phyloP scores from a whole-genome alignment of 352 stramenopile genomes.

The Globisporangium splendens region DNA sequence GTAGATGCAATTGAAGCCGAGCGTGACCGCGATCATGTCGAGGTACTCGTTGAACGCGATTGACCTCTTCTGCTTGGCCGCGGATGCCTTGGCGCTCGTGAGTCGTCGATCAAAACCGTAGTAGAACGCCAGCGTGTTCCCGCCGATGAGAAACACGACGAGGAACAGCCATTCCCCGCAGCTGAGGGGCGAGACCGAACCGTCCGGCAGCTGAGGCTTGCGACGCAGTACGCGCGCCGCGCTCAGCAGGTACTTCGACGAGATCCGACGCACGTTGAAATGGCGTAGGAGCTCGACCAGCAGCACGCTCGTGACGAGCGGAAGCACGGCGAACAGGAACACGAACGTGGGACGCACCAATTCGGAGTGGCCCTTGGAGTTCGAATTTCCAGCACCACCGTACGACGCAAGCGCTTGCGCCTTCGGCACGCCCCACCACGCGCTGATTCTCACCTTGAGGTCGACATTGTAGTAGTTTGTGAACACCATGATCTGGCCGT shows the following conservation, averaged over 20 bases:
- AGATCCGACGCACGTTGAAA: conserved; percentile 18
- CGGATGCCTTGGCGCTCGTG: background rate
- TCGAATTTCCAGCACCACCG: conserved; percentile 3
- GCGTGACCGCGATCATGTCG: conserved; percentile 11
- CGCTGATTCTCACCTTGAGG: conserved; percentile 8
- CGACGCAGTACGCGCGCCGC: conserved; percentile 13
- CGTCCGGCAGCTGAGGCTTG: conserved; percentile 16
- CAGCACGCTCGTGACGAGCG: conserved; percentile 15
- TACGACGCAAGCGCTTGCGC: conserved; percentile 2
- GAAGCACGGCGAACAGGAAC: conserved; percentile 25
- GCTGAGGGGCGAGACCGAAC: conserved; percentile 16
- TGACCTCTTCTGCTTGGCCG: conserved; percentile 3
- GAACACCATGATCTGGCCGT: conserved; percentile 13
- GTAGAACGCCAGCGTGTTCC: conserved; percentile 24
- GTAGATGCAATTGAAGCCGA: conserved; percentile 29
- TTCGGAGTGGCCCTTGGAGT: conserved; percentile 3
- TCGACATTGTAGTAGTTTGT: conserved; percentile 11
- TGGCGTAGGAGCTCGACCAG: conserved; percentile 19
- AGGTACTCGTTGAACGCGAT: conserved; percentile 9
- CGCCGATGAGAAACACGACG: conserved; percentile 13
- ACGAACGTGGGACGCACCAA: conserved; percentile 25
- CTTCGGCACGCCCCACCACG: conserved; percentile 11
- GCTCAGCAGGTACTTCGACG: conserved; percentile 10
- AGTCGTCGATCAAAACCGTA: conserved; percentile 14
- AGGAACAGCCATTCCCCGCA: conserved; percentile 28